These are phyloP conservation scores for Chrysoporthe austroafricana DNA, from an alignment of 2,329 filamentous ascomycete genomes.

Conservation along the genomic window DNA sequence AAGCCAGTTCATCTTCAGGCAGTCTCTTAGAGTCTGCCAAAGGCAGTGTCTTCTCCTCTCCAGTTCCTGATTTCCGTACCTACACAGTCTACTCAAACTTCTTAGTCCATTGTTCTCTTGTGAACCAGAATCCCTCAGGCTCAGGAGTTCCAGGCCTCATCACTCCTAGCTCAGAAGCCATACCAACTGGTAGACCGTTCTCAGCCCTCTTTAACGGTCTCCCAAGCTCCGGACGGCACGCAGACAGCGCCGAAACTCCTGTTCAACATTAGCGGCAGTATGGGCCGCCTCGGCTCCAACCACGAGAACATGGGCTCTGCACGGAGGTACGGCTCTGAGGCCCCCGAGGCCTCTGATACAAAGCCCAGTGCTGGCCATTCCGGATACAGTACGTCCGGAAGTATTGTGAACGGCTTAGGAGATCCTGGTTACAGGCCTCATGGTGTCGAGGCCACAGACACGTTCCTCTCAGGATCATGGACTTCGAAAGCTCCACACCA, in stretches of 20 bases:
- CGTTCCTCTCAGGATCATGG: neutral
- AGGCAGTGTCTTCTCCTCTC: neutral
- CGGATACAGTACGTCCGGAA: neutral
- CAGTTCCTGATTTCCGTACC: neutral
- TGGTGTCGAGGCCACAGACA: neutral
- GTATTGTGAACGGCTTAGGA: neutral
- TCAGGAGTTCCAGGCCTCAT: neutral
- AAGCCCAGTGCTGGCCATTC: neutral
- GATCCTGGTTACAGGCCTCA: neutral
- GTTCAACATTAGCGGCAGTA: neutral
- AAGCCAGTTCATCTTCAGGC: neutral
- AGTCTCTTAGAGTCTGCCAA: neutral
- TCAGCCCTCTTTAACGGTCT: neutral
- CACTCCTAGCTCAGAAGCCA: neutral
- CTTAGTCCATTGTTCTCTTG: neutral
- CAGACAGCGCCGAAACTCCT: neutral
- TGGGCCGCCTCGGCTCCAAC: neutral
- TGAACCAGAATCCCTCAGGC: neutral
- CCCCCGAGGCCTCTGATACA: neutral
- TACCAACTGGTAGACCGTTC: neutral
- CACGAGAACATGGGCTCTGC: neutral
- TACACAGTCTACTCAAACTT: neutral
- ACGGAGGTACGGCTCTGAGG: conserved; percentile 8
- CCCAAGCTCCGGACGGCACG: neutral
- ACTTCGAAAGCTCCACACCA: neutral